phyloP scores from a whole-genome alignment of 345 rosid species.

The Durio zibethinus region DNA sequence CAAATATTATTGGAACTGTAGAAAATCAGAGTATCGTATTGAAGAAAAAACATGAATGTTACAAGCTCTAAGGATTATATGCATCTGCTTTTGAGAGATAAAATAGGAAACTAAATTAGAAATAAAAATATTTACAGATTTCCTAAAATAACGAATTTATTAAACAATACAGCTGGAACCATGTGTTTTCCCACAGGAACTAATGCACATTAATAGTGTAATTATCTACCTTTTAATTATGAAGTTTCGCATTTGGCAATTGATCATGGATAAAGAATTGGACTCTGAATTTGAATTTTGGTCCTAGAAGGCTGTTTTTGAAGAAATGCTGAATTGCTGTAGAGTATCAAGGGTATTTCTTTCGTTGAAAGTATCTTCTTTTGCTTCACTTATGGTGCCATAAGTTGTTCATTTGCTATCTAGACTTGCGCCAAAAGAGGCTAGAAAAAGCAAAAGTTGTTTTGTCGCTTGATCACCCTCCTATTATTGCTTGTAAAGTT shows the following conservation, averaged over 20 bases:
- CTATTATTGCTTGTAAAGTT: not conserved
- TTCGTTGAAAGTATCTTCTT: not conserved
- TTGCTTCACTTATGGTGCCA: not conserved
- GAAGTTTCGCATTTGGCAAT: not conserved
- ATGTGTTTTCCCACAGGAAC: too few species aligned
- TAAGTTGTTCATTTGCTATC: not conserved
- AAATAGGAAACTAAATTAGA: too few species aligned
- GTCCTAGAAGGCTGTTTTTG: not conserved
- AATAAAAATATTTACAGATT: too few species aligned
- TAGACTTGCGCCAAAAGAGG: not conserved
- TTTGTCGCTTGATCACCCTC: not conserved
- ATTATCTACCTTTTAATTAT: not conserved
- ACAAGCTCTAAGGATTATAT: too few species aligned
- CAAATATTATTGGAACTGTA: not conserved
- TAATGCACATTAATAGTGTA: not conserved
- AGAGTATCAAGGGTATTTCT: not conserved
- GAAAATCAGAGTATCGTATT: too few species aligned
- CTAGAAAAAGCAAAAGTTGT: not conserved
- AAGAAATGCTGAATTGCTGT: not conserved
- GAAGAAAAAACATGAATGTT: too few species aligned
- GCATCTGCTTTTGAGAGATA: too few species aligned
- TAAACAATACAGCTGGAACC: too few species aligned
- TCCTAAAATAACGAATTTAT: too few species aligned
- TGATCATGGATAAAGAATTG: not conserved
- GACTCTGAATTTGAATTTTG: not conserved